Evolutionary conservation across 176 grass and related monocot species (phyloP).

Genomic region (Areca catechu): DNA sequence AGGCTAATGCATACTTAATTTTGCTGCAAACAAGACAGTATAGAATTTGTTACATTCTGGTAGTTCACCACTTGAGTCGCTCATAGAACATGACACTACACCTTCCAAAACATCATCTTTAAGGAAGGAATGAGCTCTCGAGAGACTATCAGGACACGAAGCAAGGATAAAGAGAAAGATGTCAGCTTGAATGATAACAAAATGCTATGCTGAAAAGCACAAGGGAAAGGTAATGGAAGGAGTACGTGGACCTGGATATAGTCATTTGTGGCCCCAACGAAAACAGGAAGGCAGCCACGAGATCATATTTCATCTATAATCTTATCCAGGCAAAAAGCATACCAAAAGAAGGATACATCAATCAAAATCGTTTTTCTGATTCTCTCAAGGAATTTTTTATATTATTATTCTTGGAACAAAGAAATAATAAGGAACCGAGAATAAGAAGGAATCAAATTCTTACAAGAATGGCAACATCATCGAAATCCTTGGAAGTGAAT

Average conservation of each 20-base stretch:
- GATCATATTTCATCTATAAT: slow-evolving; percentile 67
- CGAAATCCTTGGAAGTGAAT: slow-evolving; percentile 79
- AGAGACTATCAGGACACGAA: slow-evolving; percentile 48
- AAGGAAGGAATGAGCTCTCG: slow-evolving; percentile 68
- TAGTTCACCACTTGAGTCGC: slow-evolving; percentile 13
- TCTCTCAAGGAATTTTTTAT: neutral
- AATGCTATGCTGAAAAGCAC: no score
- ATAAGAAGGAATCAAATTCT: neutral
- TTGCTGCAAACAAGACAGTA: neutral
- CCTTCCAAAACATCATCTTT: slow-evolving; percentile 60
- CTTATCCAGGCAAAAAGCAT: slow-evolving; percentile 12
- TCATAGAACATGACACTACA: slow-evolving; percentile 19
- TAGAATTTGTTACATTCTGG: no score
- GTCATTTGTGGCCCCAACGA: slow-evolving; percentile 90
- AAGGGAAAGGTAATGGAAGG: no score
- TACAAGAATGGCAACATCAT: slow-evolving; percentile 49
- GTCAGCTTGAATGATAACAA: no score
- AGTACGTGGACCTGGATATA: slow-evolving; percentile 80
- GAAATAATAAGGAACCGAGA: no score
- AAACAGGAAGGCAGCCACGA: slow-evolving; percentile 62
- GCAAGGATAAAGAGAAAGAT: neutral
- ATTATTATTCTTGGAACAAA: neutral
- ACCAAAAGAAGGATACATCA: neutral
- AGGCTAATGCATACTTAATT: neutral
- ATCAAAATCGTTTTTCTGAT: no score